Percentiles rank a stretch among this genome's conserved stretches.
These are phyloP conservation scores for Histomonas meleagridis DNA, from an alignment of 208 protist species.

Conservation along the genomic window DNA sequence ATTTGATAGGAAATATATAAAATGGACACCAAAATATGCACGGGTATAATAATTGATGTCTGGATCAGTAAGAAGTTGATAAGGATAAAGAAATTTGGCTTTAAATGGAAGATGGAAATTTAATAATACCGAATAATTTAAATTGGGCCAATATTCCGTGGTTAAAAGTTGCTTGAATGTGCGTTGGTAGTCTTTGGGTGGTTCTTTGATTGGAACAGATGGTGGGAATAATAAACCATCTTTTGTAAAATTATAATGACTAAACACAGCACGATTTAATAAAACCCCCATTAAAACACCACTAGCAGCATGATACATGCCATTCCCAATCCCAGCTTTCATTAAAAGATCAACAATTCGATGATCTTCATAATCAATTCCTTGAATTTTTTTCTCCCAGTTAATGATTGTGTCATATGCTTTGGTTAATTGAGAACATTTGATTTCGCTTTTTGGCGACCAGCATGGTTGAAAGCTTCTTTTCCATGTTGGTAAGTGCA, in stretches of 20 bases:
- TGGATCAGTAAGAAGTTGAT: not conserved
- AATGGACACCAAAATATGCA: not conserved
- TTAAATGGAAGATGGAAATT: not conserved
- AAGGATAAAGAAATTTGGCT: not conserved
- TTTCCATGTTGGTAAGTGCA: not conserved
- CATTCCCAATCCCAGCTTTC: not conserved
- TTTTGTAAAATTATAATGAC: not conserved
- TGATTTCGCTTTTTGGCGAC: not conserved
- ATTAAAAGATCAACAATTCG: not conserved
- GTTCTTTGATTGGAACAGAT: not conserved
- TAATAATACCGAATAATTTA: not conserved
- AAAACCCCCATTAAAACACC: not conserved
- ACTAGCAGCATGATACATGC: not conserved
- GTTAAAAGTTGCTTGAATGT: not conserved
- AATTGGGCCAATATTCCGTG: not conserved
- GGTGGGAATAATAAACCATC: not conserved
- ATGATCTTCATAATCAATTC: not conserved
- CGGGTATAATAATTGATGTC: not conserved
- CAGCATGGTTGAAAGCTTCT: not conserved
- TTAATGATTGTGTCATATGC: not conserved
- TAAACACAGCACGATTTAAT: not conserved
- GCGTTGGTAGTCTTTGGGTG: not conserved
- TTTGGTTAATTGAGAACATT: not conserved
- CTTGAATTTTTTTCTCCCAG: not conserved
- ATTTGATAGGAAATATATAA: not conserved